Percentiles rank a stretch among this genome's conserved stretches.
Conservation (phyloP, 1,284 basidiomycete species). For the Ceratobasidium sp. region DNA sequence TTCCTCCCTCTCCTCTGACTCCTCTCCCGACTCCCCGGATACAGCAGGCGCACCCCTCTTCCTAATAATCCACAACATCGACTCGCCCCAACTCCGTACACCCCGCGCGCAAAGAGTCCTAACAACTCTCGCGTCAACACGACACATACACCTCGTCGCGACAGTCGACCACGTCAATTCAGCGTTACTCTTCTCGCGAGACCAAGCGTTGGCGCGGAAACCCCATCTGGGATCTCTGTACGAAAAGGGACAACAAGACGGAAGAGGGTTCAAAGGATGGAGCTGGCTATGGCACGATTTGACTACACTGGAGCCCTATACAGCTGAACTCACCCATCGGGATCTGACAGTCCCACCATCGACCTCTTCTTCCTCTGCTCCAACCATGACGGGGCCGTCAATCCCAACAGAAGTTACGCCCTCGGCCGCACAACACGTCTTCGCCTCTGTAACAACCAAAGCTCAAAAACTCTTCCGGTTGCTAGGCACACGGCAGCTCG, state of each 20-base stretch:
- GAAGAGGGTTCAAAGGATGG: slow-evolving; percentile 67
- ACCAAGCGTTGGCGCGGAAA: slow-evolving; percentile 70
- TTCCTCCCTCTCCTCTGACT: slow-evolving; percentile 44
- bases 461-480: slow-evolving; percentile 83
- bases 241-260: slow-evolving; percentile 6
- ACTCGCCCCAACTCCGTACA: slow-evolving; percentile 76
- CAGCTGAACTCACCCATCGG: slow-evolving; percentile 77
- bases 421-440: slow-evolving; percentile 84
- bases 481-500: slow-evolving; percentile 75
- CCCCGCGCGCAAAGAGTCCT: slow-evolving; percentile 73
- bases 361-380: slow-evolving; percentile 61
- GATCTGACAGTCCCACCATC: slow-evolving; percentile 70
- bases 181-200: slow-evolving; percentile 79
- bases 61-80: slow-evolving; percentile 89
- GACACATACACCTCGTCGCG: slow-evolving; percentile 81
- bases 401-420: slow-evolving; percentile 72
- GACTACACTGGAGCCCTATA: slow-evolving; percentile 85
- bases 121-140: slow-evolving; percentile 75
- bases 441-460: slow-evolving; percentile 87
- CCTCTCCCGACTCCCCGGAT: no score
- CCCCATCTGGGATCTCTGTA: slow-evolving; percentile 49
- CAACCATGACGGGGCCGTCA: slow-evolving; percentile 54
- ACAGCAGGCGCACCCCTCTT: no score
- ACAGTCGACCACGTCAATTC: slow-evolving; percentile 89
- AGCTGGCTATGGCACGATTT: slow-evolving; percentile 89